Conservation (phyloP, 495 filamentous ascomycete species). For the Penicillium egyptiacum region DNA sequence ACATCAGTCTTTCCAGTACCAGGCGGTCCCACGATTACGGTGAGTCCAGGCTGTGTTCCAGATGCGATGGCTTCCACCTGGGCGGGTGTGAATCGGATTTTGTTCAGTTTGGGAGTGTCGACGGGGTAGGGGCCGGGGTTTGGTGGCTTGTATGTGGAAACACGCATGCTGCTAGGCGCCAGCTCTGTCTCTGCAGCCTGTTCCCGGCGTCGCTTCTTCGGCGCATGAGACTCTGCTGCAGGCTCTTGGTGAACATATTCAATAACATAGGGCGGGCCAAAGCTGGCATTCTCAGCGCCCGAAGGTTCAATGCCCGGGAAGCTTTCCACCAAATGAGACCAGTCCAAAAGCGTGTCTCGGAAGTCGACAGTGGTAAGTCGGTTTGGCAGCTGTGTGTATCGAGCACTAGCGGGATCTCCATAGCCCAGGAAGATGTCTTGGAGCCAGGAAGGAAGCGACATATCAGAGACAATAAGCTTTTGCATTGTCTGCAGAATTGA, state of each 20-base stretch:
- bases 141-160: slow-evolving; percentile 88
- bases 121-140: slow-evolving; percentile 90
- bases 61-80: slow-evolving; percentile 93
- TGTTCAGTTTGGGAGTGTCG: slow-evolving; percentile 81
- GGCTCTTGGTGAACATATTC: slow-evolving; percentile 55
- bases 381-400: slow-evolving; percentile 80
- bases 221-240: slow-evolving; percentile 48
- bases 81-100: slow-evolving; percentile 82
- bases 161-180: slow-evolving; percentile 65
- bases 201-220: slow-evolving; percentile 79
- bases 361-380: slow-evolving; percentile 77
- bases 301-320: slow-evolving; percentile 80
- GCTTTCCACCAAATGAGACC: slow-evolving; percentile 89
- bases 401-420: slow-evolving; percentile 85
- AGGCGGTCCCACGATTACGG: slow-evolving; percentile 91
- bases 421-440: slow-evolving; percentile 97
- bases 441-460: slow-evolving; percentile 86
- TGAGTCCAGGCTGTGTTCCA: slow-evolving; percentile 91
- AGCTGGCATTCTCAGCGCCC: slow-evolving; percentile 67
- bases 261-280: slow-evolving; percentile 84
- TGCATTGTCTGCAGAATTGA: slow-evolving; percentile 88
- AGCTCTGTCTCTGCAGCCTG: slow-evolving; percentile 64
- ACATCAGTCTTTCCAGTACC: slow-evolving; percentile 99
- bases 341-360: slow-evolving; percentile 91
- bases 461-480: slow-evolving; percentile 79